Conservation (phyloP, 345 rosid species). For the Boechera stricta region DNA sequence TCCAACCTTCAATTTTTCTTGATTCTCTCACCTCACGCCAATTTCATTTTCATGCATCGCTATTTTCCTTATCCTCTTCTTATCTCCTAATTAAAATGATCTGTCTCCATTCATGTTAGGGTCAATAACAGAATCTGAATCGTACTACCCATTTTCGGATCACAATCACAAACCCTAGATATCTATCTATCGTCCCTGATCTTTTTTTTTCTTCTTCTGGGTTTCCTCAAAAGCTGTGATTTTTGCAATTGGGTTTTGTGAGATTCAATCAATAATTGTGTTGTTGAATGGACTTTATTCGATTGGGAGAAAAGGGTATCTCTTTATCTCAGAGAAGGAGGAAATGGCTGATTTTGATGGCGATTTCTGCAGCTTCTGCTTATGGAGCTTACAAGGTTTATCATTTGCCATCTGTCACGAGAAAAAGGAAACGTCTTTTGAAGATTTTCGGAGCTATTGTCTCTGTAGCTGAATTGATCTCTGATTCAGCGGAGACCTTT, state of each 20-base stretch:
- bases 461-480: constrained; percentile 71
- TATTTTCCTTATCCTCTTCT: constrained; percentile 27
- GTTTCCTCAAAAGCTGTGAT: background rate
- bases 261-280: background rate
- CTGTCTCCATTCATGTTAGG: background rate
- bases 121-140: constrained; percentile 1
- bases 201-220: background rate
- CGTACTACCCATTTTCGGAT: background rate
- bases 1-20: background rate
- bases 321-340: constrained; percentile 57
- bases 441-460: constrained; percentile 62
- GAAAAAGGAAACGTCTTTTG: constrained; percentile 65
- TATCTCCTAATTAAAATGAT: background rate
- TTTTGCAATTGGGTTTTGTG: background rate
- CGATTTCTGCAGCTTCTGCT: constrained; percentile 66
- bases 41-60: constrained; percentile 34
- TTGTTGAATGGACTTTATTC: constrained; percentile 58
- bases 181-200: background rate
- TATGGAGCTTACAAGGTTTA: constrained; percentile 80
- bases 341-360: constrained; percentile 67
- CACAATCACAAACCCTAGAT: constrained; percentile 12
- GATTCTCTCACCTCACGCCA: background rate
- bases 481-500: constrained; percentile 72
- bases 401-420: constrained; percentile 64
- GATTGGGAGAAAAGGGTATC: constrained; percentile 52